Evolutionary conservation across 2,329 filamentous ascomycete genomes (phyloP).

Genomic region (Exophiala viscosa): DNA sequence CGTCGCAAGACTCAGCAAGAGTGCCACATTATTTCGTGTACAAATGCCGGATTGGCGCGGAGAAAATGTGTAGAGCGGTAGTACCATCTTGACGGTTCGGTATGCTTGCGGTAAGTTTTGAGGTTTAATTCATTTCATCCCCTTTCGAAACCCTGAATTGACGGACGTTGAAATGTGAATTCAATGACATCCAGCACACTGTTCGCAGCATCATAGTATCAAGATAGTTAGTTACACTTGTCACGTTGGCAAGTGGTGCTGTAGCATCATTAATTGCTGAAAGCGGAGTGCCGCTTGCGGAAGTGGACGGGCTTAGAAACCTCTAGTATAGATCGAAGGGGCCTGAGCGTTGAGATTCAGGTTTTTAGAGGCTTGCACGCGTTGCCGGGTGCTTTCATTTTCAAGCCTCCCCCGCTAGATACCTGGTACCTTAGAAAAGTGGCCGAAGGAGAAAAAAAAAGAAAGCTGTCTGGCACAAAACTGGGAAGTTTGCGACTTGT

Average conservation of each 20-base stretch:
- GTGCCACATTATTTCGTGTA: too few species aligned
- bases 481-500: not conserved
- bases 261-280: not conserved
- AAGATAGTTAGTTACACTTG: not conserved
- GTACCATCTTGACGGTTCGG: not conserved
- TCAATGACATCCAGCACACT: not conserved
- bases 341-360: slow-evolving; percentile 39
- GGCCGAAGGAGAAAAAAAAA: not conserved
- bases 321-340: slow-evolving; percentile 1
- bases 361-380: not conserved
- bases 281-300: slow-evolving; percentile 13
- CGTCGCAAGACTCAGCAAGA: too few species aligned
- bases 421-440: not conserved
- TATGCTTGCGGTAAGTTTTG: not conserved
- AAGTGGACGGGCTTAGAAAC: slow-evolving; percentile 1
- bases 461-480: too few species aligned
- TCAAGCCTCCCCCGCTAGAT: not conserved
- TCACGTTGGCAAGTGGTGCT: too few species aligned
- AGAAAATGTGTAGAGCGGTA: too few species aligned
- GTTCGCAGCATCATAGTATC: not conserved
- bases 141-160: too few species aligned
- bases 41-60: too few species aligned
- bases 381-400: not conserved
- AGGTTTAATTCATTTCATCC: slow-evolving; percentile 3
- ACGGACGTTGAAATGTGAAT: not conserved